phyloP scores from a whole-genome alignment of 106 monocot species.

The Dendrobium officinale region DNA sequence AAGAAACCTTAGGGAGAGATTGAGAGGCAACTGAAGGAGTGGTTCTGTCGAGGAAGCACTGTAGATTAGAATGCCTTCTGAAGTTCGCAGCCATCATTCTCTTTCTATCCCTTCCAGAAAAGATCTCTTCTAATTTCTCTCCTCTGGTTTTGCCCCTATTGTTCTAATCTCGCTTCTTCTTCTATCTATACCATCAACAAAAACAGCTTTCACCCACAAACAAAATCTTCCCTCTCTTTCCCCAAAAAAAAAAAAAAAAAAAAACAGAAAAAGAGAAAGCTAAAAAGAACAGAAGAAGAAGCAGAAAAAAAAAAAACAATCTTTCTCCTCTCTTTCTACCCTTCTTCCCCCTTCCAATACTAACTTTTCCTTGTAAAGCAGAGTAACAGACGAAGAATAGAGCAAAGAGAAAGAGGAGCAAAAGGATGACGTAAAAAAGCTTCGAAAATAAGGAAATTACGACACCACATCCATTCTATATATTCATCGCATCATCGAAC shows the following conservation, averaged over 20 bases:
- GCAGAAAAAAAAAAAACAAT: neutral
- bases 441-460: neutral
- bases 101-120: neutral
- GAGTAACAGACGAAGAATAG: slow-evolving; percentile 7
- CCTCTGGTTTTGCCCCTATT: neutral
- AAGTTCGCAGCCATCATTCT: slow-evolving; percentile 14
- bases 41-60: slow-evolving; percentile 36
- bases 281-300: neutral
- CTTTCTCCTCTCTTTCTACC: neutral
- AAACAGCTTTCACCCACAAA: neutral
- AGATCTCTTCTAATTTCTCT: neutral
- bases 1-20: slow-evolving; percentile 36
- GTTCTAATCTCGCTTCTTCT: neutral
- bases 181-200: neutral
- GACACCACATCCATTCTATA: neutral
- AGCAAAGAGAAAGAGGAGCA: neutral
- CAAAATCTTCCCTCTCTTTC: neutral
- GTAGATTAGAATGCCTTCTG: slow-evolving; percentile 37
- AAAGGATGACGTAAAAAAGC: neutral
- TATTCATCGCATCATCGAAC: neutral
- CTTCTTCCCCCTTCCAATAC: neutral
- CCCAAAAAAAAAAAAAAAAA: neutral
- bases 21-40: slow-evolving; percentile 43
- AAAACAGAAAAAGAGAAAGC: neutral
- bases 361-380: neutral